Conservation (phyloP, 805 yeast species). For the Debaryomyces prosopidis region DNA sequence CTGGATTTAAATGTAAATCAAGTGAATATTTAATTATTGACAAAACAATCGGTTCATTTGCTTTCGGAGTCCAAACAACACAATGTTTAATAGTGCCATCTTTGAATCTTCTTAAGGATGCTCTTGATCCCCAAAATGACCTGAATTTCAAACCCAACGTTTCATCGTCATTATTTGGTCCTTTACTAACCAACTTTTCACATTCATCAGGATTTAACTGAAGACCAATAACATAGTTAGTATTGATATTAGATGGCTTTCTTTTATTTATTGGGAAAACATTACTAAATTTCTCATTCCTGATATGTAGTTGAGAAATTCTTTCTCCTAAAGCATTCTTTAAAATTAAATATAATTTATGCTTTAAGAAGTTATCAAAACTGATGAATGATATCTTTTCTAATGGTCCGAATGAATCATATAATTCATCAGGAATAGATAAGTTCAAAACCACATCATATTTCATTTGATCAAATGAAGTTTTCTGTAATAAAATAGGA, state of each 20-base stretch:
- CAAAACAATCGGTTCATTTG: conserved; percentile 61
- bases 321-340: conserved; percentile 58
- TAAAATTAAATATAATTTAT: conserved; percentile 60
- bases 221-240: conserved; percentile 56
- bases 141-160: conserved; percentile 64
- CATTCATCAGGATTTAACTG: conserved; percentile 68
- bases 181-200: conserved; percentile 83
- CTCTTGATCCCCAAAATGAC: conserved; percentile 84
- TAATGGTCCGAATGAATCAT: conserved; percentile 59
- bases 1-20: conserved; percentile 59
- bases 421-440: conserved; percentile 42
- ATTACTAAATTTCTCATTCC: conserved; percentile 19
- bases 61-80: conserved; percentile 73
- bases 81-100: conserved; percentile 91
- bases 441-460: conserved; percentile 66
- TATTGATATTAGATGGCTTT: conserved; percentile 42
- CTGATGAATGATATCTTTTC: conserved; percentile 74
- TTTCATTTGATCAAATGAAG: conserved; percentile 53
- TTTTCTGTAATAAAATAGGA: conserved; percentile 66
- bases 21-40: conserved; percentile 66
- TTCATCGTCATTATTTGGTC: conserved; percentile 66
- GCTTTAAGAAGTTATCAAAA: conserved; percentile 62
- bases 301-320: conserved; percentile 37
- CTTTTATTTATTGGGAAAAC: conserved; percentile 51
- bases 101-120: conserved; percentile 86